Percentiles rank a stretch among this genome's conserved stretches.
These are phyloP conservation scores for Chamaenerion angustifolium DNA, from an alignment of 345 rosid species.

Conservation along the genomic window DNA sequence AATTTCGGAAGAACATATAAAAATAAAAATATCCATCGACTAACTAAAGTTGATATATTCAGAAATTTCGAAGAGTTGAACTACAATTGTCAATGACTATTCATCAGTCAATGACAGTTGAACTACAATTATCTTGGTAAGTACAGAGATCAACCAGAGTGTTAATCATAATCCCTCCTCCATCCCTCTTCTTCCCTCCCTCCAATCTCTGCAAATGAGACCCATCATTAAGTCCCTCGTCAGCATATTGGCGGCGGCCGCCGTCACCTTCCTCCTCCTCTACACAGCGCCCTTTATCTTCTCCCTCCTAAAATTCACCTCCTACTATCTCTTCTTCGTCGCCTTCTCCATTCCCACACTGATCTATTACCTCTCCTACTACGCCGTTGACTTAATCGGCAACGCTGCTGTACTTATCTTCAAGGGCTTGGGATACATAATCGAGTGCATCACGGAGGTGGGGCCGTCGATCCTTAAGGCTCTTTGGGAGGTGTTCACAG, in stretches of 20 bases:
- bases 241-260: neutral
- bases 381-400: neutral
- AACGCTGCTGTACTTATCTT: neutral
- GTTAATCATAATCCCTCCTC: no score
- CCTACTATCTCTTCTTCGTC: neutral
- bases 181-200: neutral
- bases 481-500: neutral
- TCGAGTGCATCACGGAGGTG: constrained; percentile 20
- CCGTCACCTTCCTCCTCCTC: constrained; percentile 1
- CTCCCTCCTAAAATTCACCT: constrained; percentile 3
- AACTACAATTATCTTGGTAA: no score
- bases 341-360: neutral
- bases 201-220: neutral
- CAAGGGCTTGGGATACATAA: constrained; percentile 8
- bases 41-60: no score
- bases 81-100: no score
- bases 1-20: no score
- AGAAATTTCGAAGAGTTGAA: no score
- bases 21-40: no score
- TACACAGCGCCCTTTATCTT: neutral
- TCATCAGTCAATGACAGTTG: no score
- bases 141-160: no score
- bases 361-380: neutral
- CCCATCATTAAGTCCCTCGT: neutral
- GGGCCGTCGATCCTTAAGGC: constrained; percentile 19